Base-by-base conservation (phyloP, 1,284 basidiomycete species). In the Pseudozyma flocculosa region DNA sequence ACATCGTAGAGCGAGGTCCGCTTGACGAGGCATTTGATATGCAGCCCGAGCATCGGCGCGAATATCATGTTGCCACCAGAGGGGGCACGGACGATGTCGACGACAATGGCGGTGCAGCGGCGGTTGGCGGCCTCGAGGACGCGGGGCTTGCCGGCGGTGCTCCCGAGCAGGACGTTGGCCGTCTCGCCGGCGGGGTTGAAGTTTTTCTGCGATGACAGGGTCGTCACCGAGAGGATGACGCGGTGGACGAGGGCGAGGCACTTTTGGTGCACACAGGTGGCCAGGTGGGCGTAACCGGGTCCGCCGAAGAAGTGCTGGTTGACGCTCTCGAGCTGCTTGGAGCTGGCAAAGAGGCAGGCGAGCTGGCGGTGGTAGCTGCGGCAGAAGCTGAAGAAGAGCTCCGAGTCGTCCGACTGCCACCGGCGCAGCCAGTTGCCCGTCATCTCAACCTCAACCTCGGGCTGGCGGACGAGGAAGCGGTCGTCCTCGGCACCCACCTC, bases 371-470 rank as follows among this genome's bases (percentile, higher is more conserved):
- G 72, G 37, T 68, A 75, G 60, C 62, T 71, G 24, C 72, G 54
- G 42, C 71, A 73, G 50, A 75, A 75, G 54, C 63, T 68, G 54
- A 75, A 75, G 61, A 75, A 75, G 51, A 75, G 65, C 50, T 75
- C 72, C 34, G 72, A 75, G 40, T 75, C 72, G 44, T 75, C 72
- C 48, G 72, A 75, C 53, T 75, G 70, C 72, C 72, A 75, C 45
- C 72, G 57, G 22, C 72, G 62, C 14, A 75, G 66, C 72, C 72
- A 75, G 46, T 75, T 75, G 43, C 72, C 72, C 2, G 68, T 61
- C 72, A 75, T 75, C 48, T 75, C 72, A 4, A 75, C 72, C 50
- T 75, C 68, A 19, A 75, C 67, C 40, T 69, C 65, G 17, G 61
- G 59, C 51, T 73, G 72, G 17, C 70, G 50, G 1, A 75, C 69